phyloP scores from a whole-genome alignment of 2,329 filamentous ascomycete species.

The Neonectria punicea region DNA sequence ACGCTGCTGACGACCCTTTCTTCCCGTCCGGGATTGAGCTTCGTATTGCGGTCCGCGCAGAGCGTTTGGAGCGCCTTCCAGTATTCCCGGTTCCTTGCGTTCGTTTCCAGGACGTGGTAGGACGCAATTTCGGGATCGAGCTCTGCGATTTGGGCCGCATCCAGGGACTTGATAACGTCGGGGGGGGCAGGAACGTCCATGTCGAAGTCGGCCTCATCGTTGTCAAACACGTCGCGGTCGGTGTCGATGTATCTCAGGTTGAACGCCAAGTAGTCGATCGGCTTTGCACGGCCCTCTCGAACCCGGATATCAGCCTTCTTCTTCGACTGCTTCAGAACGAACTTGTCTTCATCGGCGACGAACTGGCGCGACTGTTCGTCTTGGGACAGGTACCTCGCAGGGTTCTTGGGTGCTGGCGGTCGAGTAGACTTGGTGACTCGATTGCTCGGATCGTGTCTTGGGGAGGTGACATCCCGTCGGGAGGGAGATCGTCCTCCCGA shows the following conservation, averaged over 20 bases:
- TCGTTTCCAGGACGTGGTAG: conserved; percentile 85
- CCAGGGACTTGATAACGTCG: conserved; percentile 79
- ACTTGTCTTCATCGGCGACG: conserved; percentile 94
- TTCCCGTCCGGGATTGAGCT: conserved; percentile 70
- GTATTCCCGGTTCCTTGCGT: conserved; percentile 82
- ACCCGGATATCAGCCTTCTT: conserved; percentile 97
- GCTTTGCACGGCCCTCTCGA: conserved; percentile 87
- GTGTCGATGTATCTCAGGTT: conserved; percentile 89
- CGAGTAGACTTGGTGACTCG: conserved; percentile 64
- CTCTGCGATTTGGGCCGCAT: conserved; percentile 74
- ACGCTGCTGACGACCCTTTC: conserved; percentile 84
- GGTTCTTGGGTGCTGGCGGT: conserved; percentile 42
- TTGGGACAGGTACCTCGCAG: conserved; percentile 69
- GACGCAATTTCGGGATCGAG: conserved; percentile 83
- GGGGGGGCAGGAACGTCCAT: conserved; percentile 84
- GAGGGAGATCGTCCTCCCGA: conserved; percentile 55
- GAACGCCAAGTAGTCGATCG: conserved; percentile 94
- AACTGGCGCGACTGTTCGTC: conserved; percentile 84
- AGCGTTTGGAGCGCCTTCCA: conserved; percentile 93
- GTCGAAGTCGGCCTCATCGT: conserved; percentile 77
- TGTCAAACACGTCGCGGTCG: conserved; percentile 86
- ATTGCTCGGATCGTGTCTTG: conserved; percentile 64
- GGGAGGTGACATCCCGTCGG: conserved; percentile 63
- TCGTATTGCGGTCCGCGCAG: conserved; percentile 79
- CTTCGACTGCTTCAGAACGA: conserved; percentile 96